Percentiles rank a stretch among this genome's conserved stretches.
Conservation (phyloP, 768 basidiomycete genomes). For the Amanita pseudoporphyria region DNA sequence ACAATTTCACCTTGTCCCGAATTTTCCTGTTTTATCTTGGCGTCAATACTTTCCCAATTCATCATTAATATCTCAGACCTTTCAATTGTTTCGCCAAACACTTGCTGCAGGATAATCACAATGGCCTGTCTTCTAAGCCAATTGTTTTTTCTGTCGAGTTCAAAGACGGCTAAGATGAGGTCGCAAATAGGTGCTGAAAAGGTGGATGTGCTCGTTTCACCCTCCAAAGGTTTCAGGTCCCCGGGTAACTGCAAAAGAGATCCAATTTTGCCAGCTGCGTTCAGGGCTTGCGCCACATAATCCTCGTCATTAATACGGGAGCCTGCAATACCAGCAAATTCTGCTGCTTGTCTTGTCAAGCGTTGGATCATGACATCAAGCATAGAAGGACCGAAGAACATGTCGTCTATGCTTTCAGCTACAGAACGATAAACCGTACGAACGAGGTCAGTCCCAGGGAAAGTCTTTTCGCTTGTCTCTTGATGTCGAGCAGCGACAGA, state of each 20-base stretch:
- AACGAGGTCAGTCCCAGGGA: conserved; percentile 70
- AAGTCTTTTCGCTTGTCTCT: conserved; percentile 25
- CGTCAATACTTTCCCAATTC: not conserved
- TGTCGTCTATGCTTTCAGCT: conserved; percentile 92
- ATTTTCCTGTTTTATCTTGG: conserved; percentile 54
- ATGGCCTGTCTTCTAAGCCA: conserved; percentile 95
- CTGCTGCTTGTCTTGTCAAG: conserved; percentile 81
- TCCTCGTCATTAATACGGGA: conserved; percentile 78
- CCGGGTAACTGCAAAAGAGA: conserved; percentile 65
- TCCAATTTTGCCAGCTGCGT: conserved; percentile 53
- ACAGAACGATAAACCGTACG: conserved; percentile 86
- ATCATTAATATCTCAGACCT: conserved; percentile 39
- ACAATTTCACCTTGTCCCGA: conserved; percentile 60
- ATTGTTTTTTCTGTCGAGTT: conserved; percentile 91
- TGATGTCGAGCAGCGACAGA: conserved; percentile 53
- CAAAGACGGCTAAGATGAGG: conserved; percentile 85
- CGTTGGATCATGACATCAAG: conserved; percentile 90
- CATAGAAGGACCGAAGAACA: conserved; percentile 95
- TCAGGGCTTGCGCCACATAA: conserved; percentile 70
- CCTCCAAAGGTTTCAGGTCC: conserved; percentile 73
- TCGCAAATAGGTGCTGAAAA: conserved; percentile 96
- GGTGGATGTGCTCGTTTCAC: conserved; percentile 79
- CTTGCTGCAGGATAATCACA: conserved; percentile 92
- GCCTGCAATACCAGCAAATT: conserved; percentile 77
- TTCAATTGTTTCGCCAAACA: conserved; percentile 93